Base-by-base conservation (phyloP, 768 basidiomycete species). In the Lactarius psammicola region DNA sequence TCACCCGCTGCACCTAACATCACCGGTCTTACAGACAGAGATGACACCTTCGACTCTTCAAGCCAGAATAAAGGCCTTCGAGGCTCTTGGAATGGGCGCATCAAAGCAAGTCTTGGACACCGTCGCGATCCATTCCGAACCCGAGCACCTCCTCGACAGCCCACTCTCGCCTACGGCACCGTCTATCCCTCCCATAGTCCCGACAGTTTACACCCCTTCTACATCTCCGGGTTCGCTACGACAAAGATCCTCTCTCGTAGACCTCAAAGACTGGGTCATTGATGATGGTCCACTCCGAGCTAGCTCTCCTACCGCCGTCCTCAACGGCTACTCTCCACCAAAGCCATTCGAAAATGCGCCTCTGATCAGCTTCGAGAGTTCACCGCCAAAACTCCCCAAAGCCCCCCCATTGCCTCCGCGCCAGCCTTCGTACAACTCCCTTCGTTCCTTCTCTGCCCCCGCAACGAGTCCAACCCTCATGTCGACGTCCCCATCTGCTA, bases 181-280 rank as follows among this genome's bases (percentile, higher is more conserved):
- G 5, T 61, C 67, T 15, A 69, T 69, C 28, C 64, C 62, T 23
- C 69, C 64, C 10, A 68, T 69, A 23, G 30, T 49, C 26, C 69
- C 62, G 2, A 61, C 66, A 8, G 23, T 62, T 6, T 59, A 65
- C 26, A 59, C 67, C 30, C 67, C 67, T 28, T 53, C 67, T n/a
- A 40, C 63, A 2, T 69, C 69, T 18, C 69, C 69, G 2, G 34
- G 15, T 34, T 62, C 61, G 4, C 58, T 66, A 26, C 31, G 26
- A 7, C 31, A 62, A 34, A 85, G 80, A 70, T 76, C 83, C 0
- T 88, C 88, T 51, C 78, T 88, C 59, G 80, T 88, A 67, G 88
- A 89, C 75, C 78, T 89, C 65, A 82, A 82, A 63, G 87, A 89
- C 72, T 89, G 87, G 87, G 81, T 88, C 59, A 78, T 87, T 64